Percentiles rank a stretch among this genome's conserved stretches.
phyloP scores from a whole-genome alignment of 2,329 filamentous ascomycete genomes.

The Colletotrichum higginsianum region DNA sequence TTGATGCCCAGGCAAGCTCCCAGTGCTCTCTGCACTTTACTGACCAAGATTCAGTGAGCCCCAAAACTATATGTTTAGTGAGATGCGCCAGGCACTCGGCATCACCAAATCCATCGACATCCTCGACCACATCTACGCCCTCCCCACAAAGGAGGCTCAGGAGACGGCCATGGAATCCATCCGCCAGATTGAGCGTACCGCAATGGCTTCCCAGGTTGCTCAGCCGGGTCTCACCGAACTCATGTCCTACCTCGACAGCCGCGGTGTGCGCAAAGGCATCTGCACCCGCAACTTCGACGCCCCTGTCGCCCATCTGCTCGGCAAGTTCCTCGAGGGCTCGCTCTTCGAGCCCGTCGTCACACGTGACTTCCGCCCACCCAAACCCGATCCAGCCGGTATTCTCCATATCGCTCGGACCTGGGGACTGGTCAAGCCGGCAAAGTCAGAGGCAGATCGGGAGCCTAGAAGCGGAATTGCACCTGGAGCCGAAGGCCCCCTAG shows the following conservation, averaged over 20 bases:
- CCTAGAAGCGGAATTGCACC: conserved; percentile 7
- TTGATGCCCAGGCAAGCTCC: neutral
- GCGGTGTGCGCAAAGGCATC: conserved; percentile 81
- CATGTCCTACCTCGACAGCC: conserved; percentile 85
- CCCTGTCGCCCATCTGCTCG: conserved; percentile 81
- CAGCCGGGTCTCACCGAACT: conserved; percentile 84
- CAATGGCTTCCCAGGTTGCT: conserved; percentile 85
- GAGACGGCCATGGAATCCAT: conserved; percentile 80
- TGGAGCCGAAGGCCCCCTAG: conserved; percentile 37
- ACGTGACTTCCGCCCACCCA: conserved; percentile 85
- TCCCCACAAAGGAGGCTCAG: conserved; percentile 73
- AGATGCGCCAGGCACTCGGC: conserved; percentile 84
- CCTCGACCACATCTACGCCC: conserved; percentile 85
- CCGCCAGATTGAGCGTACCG: conserved; percentile 82
- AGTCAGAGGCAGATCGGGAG: conserved; percentile 5
- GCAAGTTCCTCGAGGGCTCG: conserved; percentile 78
- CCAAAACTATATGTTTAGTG: conserved; percentile 94
- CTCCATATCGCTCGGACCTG: conserved; percentile 86
- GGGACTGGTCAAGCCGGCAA: conserved; percentile 64
- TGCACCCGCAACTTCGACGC: conserved; percentile 95
- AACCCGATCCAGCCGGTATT: conserved; percentile 90
- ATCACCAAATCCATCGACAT: conserved; percentile 86
- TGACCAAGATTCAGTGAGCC: conserved; percentile 73
- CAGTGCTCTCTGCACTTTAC: neutral
- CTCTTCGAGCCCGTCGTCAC: conserved; percentile 86